Base-by-base conservation (phyloP, 2,329 filamentous ascomycete genomes). In the Trichoderma simmonsii region DNA sequence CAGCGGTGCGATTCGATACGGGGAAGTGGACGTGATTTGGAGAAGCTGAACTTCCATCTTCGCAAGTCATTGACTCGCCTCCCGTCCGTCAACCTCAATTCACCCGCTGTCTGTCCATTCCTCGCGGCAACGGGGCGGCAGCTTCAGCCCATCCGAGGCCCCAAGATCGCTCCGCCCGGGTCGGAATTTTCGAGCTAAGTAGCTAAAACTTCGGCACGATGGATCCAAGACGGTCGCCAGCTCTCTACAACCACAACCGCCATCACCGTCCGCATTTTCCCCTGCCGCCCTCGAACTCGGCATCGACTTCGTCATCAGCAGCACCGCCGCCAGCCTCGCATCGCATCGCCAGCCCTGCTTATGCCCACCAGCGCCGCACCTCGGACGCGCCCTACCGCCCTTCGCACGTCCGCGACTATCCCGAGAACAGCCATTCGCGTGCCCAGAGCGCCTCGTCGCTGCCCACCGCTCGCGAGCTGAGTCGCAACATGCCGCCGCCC, bases 401-500 rank as follows among this genome's bases (percentile, higher is more conserved):
- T n/a, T 77, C 81, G 62, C 75, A 75, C 21, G 74, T 77, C 74
- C 77, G 75, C 57, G 72, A 77, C 24, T 75, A 75, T 73, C 78
- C 80, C 75, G 77, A 80, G 39, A 75, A 80, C 51, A 78, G 78
- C 67, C 83, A 83, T 77, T 79, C 82, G 69, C 83, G 83, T 73
- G 82, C 84, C 71, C 83, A 81, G 70, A 71, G 82, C 77, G 76
- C 84, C n/a, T 83, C 85, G 9, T 85, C 84, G 56, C 79, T 85
- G 70, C 79, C 82, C 26, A 80, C 84, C 26, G 78, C 79, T 11
- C 77, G 77, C 73, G 75, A 79, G 72, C 72, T 79, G 69, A 81
- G 80, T 77, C 84, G 82, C 75, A 78, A 79, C 54, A 86, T 86
- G 84, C 83, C 85, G 69, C 85, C 85, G 82, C 11, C 75, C 72